phyloP scores from a whole-genome alignment of 495 filamentous ascomycete genomes.

The Hyaloscypha bicolor region DNA sequence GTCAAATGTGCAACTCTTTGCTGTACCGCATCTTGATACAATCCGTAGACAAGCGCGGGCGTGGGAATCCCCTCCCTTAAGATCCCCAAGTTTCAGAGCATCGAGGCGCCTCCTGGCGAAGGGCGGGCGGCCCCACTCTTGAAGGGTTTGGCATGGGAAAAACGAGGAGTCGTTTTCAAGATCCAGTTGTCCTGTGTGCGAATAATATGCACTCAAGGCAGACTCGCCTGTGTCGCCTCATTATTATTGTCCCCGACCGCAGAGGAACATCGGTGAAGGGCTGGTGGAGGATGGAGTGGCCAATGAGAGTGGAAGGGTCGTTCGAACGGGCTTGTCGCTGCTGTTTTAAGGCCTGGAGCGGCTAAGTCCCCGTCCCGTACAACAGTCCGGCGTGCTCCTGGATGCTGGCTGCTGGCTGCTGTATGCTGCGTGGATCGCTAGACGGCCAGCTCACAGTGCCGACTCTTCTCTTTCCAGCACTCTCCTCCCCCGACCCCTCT shows the following conservation, averaged over 20 bases:
- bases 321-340: too few species aligned
- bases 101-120: not conserved
- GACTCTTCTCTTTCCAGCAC: conserved; percentile 26
- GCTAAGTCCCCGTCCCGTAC: too few species aligned
- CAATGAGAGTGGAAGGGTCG: too few species aligned
- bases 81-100: not conserved
- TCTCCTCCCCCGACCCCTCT: conserved; percentile 33
- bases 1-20: too few species aligned
- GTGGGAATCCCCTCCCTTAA: not conserved
- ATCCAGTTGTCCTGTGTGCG: too few species aligned
- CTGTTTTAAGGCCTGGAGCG: too few species aligned
- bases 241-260: not conserved
- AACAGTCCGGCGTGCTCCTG: too few species aligned
- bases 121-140: not conserved
- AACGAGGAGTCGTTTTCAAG: too few species aligned
- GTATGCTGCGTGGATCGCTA: too few species aligned
- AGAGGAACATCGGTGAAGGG: not conserved
- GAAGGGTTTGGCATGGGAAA: not conserved
- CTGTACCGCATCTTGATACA: not conserved
- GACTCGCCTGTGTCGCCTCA: conserved; percentile 17
- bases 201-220: not conserved
- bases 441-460: conserved; percentile 3
- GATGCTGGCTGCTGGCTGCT: too few species aligned
- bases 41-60: too few species aligned
- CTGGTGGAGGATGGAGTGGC: not conserved